Evolutionary conservation across 805 yeast species (phyloP), one percentile per base, ranked within the genome.

Genomic region (Lipomyces kockii): DNA sequence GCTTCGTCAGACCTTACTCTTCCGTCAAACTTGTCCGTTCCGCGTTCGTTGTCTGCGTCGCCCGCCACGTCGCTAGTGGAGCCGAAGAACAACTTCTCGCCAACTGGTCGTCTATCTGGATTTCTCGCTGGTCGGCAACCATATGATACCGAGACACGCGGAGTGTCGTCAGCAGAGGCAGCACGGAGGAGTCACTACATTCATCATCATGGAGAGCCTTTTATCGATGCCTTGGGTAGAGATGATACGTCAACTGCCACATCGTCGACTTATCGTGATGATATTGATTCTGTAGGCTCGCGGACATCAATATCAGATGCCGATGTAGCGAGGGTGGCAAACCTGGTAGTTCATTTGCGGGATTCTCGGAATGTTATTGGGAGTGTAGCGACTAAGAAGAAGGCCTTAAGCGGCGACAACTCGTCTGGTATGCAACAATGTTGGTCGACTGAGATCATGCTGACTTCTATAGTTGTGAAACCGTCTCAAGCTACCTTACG

Each of bases 241-340:
- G 55, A 52, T 52, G 55, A 52, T 29, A 4, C 17, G 34, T 29
- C 27, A 6, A 52, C 27, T 14, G 55, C 34, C 17, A 52, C 27
- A 25, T 12, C 32, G 34, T 52, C 55, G 9, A 25, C 55, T 8
- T 52, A 43, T 43, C 49, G 49, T 2, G 49, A 43, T 8, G 49
- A 43, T n/a, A n/a, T 17, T 43, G 49, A 43, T 43, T 43, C 49
- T 6, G 20, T 43, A 37, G 43, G 43, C 22, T 43, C 49, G 49
- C 22, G 22, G 51, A 52, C 34, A 12, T 25, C 34, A 52, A 29
- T 52, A 52, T 63, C 70, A 39, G 71, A 68, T 54, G 54, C 57
- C 5, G 71, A 66, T 25, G 63, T 68, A 12, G 70, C 66, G 4
- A 35, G 69, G 27, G 58, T 68, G 4, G 69, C 71, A 3, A 68